Base-by-base conservation (phyloP, 306 rosid genomes). In the Trifolium fragiferum region DNA sequence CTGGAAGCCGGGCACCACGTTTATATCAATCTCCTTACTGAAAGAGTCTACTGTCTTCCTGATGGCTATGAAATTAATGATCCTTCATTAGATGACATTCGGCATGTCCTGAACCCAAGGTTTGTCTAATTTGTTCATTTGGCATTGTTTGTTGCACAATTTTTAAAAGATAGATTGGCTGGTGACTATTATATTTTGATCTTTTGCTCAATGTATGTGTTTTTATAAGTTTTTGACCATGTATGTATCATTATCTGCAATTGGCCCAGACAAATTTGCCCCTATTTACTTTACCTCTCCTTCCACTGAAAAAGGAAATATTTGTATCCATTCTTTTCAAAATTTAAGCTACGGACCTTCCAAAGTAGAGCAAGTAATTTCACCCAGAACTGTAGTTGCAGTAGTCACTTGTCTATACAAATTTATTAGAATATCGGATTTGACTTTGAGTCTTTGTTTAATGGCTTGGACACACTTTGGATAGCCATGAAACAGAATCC, bases 1-100 rank as follows among this genome's bases (percentile, higher is more conserved):
- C 89, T 94, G 60, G 98, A 94, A 85, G 98, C 97, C 10, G 98
- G 95, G 30, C 98, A 94, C 86, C 98, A 94, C 59, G 97, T 94
- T 55, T 94, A 87, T 63, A 88, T 91, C 82, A 94, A 94, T 86
- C 97, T 94, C 33, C 93, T 73, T 43, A 94, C 98, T 2, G 97
- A 94, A 87, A 92, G 87, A 84, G 98, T 94, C 57, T 94, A 87
- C 74, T 94, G 98, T 86, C 98, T 94, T 76, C 98, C 98, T 0
- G 98, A 94, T 81, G 96, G 97, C 76, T 94, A 94, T 82, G 98
- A 94, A 83, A 94, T 94, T 61, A 90, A 90, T 38, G 98, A 94
- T 76, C 95, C 98, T 10, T 94, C 98, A n/a, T 82, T 94, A 61
- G 98, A 94, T 81, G 97, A 91, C 80, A 94, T 94, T 68, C 91